Conservation (phyloP, 768 basidiomycete genomes). For the Wakefieldia striispora region DNA sequence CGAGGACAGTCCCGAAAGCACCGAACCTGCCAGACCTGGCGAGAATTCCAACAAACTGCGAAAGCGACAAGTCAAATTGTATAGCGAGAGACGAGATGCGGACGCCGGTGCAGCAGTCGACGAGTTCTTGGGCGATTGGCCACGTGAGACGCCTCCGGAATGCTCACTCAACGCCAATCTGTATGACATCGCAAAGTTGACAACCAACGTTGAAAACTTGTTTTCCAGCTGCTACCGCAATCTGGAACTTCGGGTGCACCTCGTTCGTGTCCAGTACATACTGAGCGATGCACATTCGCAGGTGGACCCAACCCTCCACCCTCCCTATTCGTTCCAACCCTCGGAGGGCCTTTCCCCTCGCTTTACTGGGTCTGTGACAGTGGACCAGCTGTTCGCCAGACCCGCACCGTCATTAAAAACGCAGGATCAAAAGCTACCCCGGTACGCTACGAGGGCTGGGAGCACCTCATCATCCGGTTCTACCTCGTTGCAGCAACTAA, state of each 20-base stretch:
- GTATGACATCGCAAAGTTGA: slow-evolving; percentile 3
- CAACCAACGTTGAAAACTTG: not conserved
- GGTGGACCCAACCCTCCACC: not conserved
- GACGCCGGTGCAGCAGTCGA: not conserved
- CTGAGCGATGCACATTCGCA: not conserved
- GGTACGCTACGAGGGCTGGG: not conserved
- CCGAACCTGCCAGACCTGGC: not conserved
- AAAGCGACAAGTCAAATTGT: not conserved
- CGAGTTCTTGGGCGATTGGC: slow-evolving; percentile 12
- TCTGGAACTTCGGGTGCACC: slow-evolving; percentile 6
- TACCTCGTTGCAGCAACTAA: not conserved
- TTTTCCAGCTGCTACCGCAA: slow-evolving; percentile 19
- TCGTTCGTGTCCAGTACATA: slow-evolving; percentile 10
- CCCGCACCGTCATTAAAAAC: not conserved
- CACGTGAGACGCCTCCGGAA: slow-evolving; percentile 4
- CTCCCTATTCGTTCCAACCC: slow-evolving; percentile 1
- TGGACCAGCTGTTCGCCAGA: not conserved
- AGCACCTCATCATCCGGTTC: not conserved
- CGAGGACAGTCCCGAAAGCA: slow-evolving; percentile 6
- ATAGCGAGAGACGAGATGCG: not conserved
- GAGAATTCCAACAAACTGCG: not conserved
- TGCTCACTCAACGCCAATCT: not conserved
- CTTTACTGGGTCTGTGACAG: not conserved
- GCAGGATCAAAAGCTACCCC: not conserved
- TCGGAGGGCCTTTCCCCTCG: not conserved